These are phyloP conservation scores for Ganoderma meredithae DNA, from an alignment of 1,284 basidiomycete species.

Conservation along the genomic window DNA sequence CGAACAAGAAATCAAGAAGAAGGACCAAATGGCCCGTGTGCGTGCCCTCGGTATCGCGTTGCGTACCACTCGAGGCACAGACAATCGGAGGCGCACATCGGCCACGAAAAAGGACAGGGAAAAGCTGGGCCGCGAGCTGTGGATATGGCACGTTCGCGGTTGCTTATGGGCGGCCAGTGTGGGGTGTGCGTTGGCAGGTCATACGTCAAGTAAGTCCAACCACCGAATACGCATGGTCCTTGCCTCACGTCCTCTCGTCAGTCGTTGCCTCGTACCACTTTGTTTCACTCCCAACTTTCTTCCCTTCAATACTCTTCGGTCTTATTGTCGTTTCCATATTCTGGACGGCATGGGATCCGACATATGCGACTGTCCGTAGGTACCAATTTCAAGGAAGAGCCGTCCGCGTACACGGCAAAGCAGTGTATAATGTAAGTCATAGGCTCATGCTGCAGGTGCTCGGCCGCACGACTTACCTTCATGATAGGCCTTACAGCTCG, in stretches of 20 bases:
- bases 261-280: constrained; percentile 22
- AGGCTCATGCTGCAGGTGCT: background rate
- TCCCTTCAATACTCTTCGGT: constrained; percentile 49
- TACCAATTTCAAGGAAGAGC: constrained; percentile 73
- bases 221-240: constrained; percentile 1
- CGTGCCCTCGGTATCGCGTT: constrained; percentile 78
- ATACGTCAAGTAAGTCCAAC: constrained; percentile 52
- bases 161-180: constrained; percentile 62
- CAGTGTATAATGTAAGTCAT: constrained; percentile 62
- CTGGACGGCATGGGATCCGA: constrained; percentile 83
- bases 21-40: constrained; percentile 83
- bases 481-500: constrained; percentile 61
- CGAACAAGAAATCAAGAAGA: constrained; percentile 79
- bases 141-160: constrained; percentile 70
- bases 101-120: constrained; percentile 47
- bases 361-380: constrained; percentile 63
- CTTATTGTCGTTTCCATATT: constrained; percentile 62
- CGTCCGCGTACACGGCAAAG: constrained; percentile 68
- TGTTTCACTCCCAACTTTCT: constrained; percentile 12
- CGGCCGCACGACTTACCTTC: background rate
- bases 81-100: constrained; percentile 50
- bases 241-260: background rate
- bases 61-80: constrained; percentile 66
- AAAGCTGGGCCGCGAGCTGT: constrained; percentile 52
- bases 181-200: constrained; percentile 50